Base-by-base conservation (phyloP, 768 basidiomycete genomes). In the Leucocoprinus leucothites region DNA sequence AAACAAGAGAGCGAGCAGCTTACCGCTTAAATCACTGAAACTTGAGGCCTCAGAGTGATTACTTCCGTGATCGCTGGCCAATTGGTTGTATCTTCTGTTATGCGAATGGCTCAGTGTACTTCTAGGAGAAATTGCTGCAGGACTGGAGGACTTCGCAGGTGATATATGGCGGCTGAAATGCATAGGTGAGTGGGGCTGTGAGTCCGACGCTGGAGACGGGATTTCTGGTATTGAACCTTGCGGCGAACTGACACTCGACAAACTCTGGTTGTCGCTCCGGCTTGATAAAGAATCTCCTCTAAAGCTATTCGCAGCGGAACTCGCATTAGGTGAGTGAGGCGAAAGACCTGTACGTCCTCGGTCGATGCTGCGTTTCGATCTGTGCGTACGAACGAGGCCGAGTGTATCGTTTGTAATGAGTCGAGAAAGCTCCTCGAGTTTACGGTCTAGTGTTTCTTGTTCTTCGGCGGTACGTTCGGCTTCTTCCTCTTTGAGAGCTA, bases 1-100 rank as follows among this genome's bases (percentile, higher is more conserved):
- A 13, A 16, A 49, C 19, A 48, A n/a, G 2, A 40, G 25, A 11
- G 21, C 4, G 21, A 28, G 43, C 38, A 9, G 70, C 81, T 63
- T 62, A 91, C 91, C 91, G 62, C 91, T 94, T 42, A 93, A 64
- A 64, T 94, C 91, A 63, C 91, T 93, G 62, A 93, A 91, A 67
- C 91, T 81, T 5, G 90, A 91, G 0, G 89, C 82, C 41, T 85
- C 82, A 21, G 89, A 91, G 48, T 86, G 79, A 59, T 74, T 82
- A 60, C 87, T 87, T 42, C 77, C 77, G 52, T 81, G 76, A 53
- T 86, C 82, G 60, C 80, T 81, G 48, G 72, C 71, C 51, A 75
- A 62, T 28, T 78, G 72, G 24, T 74, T 71, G 61, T 82, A 76
- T 18, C 78, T 74, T 50, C 73, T 68, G 56, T 79, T 73, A 57